Evolutionary conservation across 768 basidiomycete species (phyloP), one percentile per base, ranked within the genome.

Genomic region (Phylloporus rhodoxanthus): DNA sequence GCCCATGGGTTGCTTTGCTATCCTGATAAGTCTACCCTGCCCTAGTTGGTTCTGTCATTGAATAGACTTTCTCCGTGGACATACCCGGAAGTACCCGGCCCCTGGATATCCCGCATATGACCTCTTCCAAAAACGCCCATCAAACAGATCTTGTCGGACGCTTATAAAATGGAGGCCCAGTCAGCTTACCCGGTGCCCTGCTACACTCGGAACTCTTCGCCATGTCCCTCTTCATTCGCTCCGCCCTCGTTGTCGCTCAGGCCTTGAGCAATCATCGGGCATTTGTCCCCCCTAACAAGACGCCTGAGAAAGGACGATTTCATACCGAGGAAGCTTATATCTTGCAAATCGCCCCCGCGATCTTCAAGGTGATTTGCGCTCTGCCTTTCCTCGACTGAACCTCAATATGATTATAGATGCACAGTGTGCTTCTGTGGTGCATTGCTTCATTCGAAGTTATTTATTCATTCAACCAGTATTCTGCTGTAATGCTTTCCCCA

Each of bases 261-360:
- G 76, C 79, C 2, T 42, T 73, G 23, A 70, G 68, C 59, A 78
- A 81, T 56, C 75, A 79, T 32, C 55, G 72, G 0, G 81, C 78
- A 0, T 77, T 71, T 55, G 77, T 76, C 0, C 79, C 81, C 1
- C 81, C 81, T 2, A 79, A 82, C 59, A 77, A 77, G 9, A 78
- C 79, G 0, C 73, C 70, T 0, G 50, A 59, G 29, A 78, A 78
- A 47, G 69, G 68, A 8, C 68, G 80, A 5, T 82, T 80, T 57
- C 75, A 80, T 60, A 79, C 75, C 0, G 68, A 78, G 15, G 75
- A 77, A 59, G 65, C 74, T 32, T 74, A 71, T 55, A 68, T 79
- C 37, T 68, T 82, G 32, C 77, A 77, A 47, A 76, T 82, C 25
- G 81, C 80, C 0, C 78, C 81, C 2, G 50, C 75, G 4, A 69